Evolutionary conservation across 257 asterid genomes (phyloP).

Genomic region (Voacanga thouarsii): DNA sequence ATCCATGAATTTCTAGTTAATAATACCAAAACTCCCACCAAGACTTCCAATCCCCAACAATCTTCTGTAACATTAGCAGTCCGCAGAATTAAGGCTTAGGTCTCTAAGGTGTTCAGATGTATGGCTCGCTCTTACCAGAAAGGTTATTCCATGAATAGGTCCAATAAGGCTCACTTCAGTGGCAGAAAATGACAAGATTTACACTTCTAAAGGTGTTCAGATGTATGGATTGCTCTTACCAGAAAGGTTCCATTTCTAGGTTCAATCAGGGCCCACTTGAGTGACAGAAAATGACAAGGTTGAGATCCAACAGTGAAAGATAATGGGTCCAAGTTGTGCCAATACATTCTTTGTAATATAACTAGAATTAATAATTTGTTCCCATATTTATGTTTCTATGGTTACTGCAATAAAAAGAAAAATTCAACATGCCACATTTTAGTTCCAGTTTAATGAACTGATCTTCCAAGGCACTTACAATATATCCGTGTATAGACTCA

Average conservation of each 20-base stretch:
- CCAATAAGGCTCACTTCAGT: background rate
- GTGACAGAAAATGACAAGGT: background rate
- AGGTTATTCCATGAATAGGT: background rate
- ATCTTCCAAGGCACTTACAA: no score
- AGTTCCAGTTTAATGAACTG: background rate
- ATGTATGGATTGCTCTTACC: background rate
- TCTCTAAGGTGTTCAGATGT: background rate
- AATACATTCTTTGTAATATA: background rate
- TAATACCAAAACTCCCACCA: background rate
- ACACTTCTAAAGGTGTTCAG: background rate
- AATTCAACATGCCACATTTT: background rate
- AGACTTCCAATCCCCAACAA: background rate
- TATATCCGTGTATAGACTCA: background rate
- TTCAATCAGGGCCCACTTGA: background rate
- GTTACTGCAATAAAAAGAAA: background rate
- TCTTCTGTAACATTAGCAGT: background rate
- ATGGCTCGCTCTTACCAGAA: background rate
- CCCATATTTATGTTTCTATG: background rate
- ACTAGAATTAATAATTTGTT: background rate
- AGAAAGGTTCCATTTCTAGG: background rate
- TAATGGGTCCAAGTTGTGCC: background rate
- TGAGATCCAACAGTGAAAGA: background rate
- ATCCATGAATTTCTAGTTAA: background rate
- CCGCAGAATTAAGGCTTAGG: background rate
- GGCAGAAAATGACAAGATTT: background rate